These are phyloP conservation scores for Mortierella sp. DNA, from an alignment of 371 early-diverging fungal genomes.

Conservation along the genomic window DNA sequence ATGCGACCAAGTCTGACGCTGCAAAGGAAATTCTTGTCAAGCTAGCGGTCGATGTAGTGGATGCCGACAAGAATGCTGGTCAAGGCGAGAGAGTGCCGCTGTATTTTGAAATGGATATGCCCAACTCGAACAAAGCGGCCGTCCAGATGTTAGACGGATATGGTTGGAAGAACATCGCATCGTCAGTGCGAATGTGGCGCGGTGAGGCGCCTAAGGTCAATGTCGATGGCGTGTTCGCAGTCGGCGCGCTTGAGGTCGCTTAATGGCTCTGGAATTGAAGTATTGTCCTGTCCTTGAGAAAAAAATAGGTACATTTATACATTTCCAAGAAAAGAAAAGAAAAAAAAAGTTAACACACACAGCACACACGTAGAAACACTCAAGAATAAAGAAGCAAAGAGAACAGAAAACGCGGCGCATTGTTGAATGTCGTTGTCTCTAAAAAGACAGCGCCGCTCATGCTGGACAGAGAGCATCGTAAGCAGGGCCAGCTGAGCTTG, in stretches of 20 bases:
- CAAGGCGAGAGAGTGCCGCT: slow-evolving; percentile 10
- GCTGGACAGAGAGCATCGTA: too few relatives aligned
- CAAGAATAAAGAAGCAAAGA: too few relatives aligned
- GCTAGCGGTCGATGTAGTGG: slow-evolving; percentile 16
- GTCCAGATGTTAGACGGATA: slow-evolving; percentile 33
- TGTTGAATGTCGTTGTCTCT: too few relatives aligned
- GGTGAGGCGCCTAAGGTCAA: slow-evolving; percentile 36
- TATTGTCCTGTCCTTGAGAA: too few relatives aligned
- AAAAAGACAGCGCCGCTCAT: too few relatives aligned
- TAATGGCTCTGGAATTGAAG: slow-evolving; percentile 18
- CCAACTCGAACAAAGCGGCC: slow-evolving; percentile 22
- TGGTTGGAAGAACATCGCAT: slow-evolving; percentile 32
- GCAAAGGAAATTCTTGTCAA: slow-evolving; percentile 44
- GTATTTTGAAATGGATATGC: slow-evolving; percentile 32
- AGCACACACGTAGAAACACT: too few relatives aligned
- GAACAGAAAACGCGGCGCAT: too few relatives aligned
- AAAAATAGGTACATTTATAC: too few relatives aligned
- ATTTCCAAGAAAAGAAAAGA: too few relatives aligned
- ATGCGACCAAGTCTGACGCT: slow-evolving; percentile 25
- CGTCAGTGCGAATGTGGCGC: slow-evolving; percentile 47
- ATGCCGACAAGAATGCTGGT: slow-evolving; percentile 7
- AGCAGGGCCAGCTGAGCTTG: too few relatives aligned
- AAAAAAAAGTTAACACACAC: too few relatives aligned
- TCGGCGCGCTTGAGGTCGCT: slow-evolving; percentile 31
- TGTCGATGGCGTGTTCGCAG: slow-evolving; percentile 29